Evolutionary conservation across 257 asterid genomes (phyloP).

Genomic region (Scutellaria barbata): DNA sequence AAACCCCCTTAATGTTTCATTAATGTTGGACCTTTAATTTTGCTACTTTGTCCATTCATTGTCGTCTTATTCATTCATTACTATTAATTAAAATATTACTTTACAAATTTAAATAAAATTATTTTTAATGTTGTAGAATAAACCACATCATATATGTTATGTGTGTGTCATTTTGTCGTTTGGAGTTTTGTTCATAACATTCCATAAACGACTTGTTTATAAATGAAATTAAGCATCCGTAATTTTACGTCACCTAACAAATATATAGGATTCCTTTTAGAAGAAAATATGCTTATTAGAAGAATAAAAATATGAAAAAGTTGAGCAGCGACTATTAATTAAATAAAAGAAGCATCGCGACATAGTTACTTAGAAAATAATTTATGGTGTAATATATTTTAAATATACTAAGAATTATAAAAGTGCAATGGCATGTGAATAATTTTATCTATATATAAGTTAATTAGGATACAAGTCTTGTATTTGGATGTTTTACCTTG

Average conservation of each 20-base stretch:
- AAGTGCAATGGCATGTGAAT: too few relatives aligned
- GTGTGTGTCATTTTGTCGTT: constrained; percentile 25
- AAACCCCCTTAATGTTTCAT: not conserved
- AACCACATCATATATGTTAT: too few relatives aligned
- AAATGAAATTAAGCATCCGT: constrained; percentile 15
- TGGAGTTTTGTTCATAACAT: constrained; percentile 25
- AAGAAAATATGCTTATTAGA: not conserved
- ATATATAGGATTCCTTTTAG: not conserved
- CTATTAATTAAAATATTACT: not conserved
- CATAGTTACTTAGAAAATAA: not conserved
- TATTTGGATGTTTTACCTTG: too few relatives aligned
- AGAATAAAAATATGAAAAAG: not conserved
- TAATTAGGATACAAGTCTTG: too few relatives aligned
- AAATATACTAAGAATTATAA: too few relatives aligned
- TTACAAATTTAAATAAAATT: not conserved
- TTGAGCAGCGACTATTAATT: not conserved
- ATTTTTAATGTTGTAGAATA: not conserved
- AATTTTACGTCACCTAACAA: constrained; percentile 31
- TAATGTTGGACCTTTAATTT: constrained; percentile 27
- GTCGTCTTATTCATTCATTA: constrained; percentile 27
- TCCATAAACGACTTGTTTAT: not conserved
- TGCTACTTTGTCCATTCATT: constrained; percentile 31
- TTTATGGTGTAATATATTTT: too few relatives aligned
- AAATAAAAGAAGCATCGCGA: not conserved
- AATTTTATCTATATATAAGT: too few relatives aligned